These are phyloP conservation scores for Afroboletus lepidellus DNA, from an alignment of 1,284 basidiomycete genomes.

Conservation along the genomic window DNA sequence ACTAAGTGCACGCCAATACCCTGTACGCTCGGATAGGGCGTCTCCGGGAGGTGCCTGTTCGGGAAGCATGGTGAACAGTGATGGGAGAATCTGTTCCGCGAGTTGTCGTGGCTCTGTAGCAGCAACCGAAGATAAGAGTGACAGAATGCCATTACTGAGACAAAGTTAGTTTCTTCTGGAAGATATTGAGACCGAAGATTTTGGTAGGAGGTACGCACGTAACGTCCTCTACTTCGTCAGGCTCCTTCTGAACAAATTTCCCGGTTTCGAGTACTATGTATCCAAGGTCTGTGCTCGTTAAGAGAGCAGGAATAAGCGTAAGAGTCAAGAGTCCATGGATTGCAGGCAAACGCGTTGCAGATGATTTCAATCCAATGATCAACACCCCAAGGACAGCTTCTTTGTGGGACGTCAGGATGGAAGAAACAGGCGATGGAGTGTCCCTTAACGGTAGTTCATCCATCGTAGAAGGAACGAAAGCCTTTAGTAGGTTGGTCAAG, in stretches of 20 bases:
- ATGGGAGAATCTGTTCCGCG: conserved; percentile 75
- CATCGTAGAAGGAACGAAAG: conserved; percentile 35
- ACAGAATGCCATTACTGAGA: conserved; percentile 63
- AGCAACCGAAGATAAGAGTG: conserved; percentile 69
- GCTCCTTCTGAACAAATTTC: conserved; percentile 60
- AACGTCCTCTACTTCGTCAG: conserved; percentile 55
- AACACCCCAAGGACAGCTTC: conserved; percentile 73
- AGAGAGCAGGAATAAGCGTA: conserved; percentile 60
- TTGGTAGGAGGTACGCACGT: conserved; percentile 39
- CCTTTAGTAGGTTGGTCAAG: conserved; percentile 58
- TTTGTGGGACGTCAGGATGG: conserved; percentile 63
- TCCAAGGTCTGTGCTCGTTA: conserved; percentile 72
- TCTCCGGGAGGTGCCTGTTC: conserved; percentile 59
- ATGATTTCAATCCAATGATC: conserved; percentile 58
- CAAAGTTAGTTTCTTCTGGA: conserved; percentile 2
- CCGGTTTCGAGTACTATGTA: conserved; percentile 79
- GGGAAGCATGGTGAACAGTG: conserved; percentile 75
- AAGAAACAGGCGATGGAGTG: background rate
- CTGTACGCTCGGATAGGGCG: conserved; percentile 54
- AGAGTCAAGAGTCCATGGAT: conserved; percentile 63
- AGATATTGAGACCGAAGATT: background rate
- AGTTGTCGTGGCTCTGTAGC: conserved; percentile 64
- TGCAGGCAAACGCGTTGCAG: conserved; percentile 56
- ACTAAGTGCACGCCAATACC: conserved; percentile 69
- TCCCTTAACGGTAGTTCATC: background rate